Evolutionary conservation across 176 grass and related monocot species (phyloP).

Genomic region (Alopecurus myosuroides): DNA sequence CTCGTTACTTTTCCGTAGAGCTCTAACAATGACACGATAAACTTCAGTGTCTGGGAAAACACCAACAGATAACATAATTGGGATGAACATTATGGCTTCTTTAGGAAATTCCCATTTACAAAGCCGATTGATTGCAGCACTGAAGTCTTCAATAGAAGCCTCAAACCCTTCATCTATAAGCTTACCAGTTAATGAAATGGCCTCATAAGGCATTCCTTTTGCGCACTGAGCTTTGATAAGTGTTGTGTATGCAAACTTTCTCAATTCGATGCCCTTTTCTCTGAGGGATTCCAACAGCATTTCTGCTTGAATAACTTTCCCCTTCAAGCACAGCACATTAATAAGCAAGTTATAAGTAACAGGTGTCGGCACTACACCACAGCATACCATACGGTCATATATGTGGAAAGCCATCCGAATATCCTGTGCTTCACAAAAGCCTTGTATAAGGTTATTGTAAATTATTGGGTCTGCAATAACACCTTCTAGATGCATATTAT

Average conservation of each 20-base stretch:
- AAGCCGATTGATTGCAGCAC: constrained; percentile 75
- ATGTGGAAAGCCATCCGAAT: constrained; percentile 45
- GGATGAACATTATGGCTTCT: constrained; percentile 56
- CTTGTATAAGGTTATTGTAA: constrained; percentile 83
- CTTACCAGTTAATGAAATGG: constrained; percentile 42
- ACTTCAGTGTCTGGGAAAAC: constrained; percentile 65
- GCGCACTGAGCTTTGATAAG: constrained; percentile 80
- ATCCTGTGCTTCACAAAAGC: constrained; percentile 48
- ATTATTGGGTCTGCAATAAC: constrained; percentile 53
- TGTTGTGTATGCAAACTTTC: constrained; percentile 78
- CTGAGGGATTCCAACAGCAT: constrained; percentile 47
- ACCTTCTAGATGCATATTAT: constrained; percentile 48
- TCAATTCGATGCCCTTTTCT: constrained; percentile 45
- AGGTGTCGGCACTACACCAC: constrained; percentile 37
- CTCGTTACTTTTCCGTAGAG: constrained; percentile 47
- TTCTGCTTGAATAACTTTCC: constrained; percentile 63
- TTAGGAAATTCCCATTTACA: constrained; percentile 65
- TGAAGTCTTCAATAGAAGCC: constrained; percentile 69
- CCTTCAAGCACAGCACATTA: constrained; percentile 58
- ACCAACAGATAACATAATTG: constrained; percentile 60
- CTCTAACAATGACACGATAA: constrained; percentile 38
- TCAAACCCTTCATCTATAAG: constrained; percentile 66
- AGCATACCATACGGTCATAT: constrained; percentile 46
- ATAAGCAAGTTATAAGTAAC: constrained; percentile 83
- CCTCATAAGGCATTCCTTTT: constrained; percentile 52